Conservation (phyloP, 2,329 filamentous ascomycete species). For the Exophiala sp. region DNA sequence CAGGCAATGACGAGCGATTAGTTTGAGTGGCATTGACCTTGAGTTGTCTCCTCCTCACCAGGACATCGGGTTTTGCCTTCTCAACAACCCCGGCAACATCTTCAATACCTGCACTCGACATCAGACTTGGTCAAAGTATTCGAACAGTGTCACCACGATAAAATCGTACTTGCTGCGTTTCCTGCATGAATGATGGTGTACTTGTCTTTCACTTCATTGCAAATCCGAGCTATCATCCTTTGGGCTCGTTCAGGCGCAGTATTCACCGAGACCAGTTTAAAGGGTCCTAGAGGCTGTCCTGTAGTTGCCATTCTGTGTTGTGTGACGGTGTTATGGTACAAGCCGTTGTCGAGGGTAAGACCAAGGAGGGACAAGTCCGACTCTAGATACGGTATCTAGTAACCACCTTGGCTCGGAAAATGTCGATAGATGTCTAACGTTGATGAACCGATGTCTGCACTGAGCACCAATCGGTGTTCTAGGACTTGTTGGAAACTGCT, state of each 20-base stretch:
- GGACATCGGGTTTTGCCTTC: conserved; percentile 43
- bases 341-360: no score
- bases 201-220: conserved; percentile 57
- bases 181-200: conserved; percentile 61
- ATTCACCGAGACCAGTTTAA: conserved; percentile 65
- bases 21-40: not conserved
- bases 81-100: no score
- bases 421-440: no score
- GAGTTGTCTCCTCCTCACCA: conserved; percentile 40
- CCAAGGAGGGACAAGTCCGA: no score
- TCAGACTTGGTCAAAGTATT: conserved; percentile 55
- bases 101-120: conserved; percentile 43
- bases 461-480: no score
- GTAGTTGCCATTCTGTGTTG: no score
- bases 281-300: conserved; percentile 51
- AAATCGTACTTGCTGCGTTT: conserved; percentile 56
- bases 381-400: no score
- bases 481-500: no score
- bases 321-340: no score
- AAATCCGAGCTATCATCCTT: conserved; percentile 57
- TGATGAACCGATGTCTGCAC: no score
- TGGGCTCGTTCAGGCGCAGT: conserved; percentile 63
- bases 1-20: not conserved
- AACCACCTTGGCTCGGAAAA: no score
- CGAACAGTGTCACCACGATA: not conserved